phyloP scores from a whole-genome alignment of 192 early-diverging fungal species.

The Physocladia obscura region DNA sequence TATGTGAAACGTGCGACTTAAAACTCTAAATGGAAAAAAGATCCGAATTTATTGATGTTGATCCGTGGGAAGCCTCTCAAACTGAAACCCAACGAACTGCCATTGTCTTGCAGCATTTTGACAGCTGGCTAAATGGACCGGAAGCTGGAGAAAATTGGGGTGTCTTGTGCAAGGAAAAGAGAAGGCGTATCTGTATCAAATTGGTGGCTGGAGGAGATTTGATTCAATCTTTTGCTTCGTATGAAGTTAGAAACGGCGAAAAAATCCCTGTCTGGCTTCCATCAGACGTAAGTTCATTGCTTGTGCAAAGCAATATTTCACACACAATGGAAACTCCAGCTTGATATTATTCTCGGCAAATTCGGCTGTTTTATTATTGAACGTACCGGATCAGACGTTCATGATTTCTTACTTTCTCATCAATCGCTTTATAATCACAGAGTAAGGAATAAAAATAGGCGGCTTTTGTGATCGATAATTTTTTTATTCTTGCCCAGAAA shows the following conservation, averaged over 20 bases:
- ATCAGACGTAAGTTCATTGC: slow-evolving; percentile 68
- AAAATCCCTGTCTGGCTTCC: slow-evolving; percentile 33
- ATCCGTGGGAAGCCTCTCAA: slow-evolving; percentile 89
- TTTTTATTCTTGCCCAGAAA: slow-evolving; percentile 48
- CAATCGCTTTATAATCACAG: slow-evolving; percentile 87
- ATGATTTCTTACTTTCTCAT: slow-evolving; percentile 86
- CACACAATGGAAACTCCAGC: slow-evolving; percentile 42
- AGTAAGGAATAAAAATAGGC: slow-evolving; percentile 42
- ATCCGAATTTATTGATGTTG: slow-evolving; percentile 89
- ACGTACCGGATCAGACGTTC: slow-evolving; percentile 89
- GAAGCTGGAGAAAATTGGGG: slow-evolving; percentile 55
- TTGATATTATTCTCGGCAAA: slow-evolving; percentile 84
- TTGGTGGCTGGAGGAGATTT: slow-evolving; percentile 95
- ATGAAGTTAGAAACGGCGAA: slow-evolving; percentile 20
- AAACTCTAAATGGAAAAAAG: neutral
- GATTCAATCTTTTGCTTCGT: slow-evolving; percentile 85
- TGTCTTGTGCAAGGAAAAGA: slow-evolving; percentile 33
- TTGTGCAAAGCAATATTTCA: too few relatives aligned
- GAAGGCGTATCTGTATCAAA: slow-evolving; percentile 76
- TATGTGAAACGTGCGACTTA: neutral
- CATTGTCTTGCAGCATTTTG: slow-evolving; percentile 92
- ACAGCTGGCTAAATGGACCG: slow-evolving; percentile 78
- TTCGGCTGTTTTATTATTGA: slow-evolving; percentile 96
- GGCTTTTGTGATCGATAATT: neutral
- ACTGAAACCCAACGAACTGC: slow-evolving; percentile 80